A percentile compares a stretch with the other conserved stretches of the same genome.
phyloP scores from a whole-genome alignment of 306 rosid genomes.

The Quercus berberidifolia region DNA sequence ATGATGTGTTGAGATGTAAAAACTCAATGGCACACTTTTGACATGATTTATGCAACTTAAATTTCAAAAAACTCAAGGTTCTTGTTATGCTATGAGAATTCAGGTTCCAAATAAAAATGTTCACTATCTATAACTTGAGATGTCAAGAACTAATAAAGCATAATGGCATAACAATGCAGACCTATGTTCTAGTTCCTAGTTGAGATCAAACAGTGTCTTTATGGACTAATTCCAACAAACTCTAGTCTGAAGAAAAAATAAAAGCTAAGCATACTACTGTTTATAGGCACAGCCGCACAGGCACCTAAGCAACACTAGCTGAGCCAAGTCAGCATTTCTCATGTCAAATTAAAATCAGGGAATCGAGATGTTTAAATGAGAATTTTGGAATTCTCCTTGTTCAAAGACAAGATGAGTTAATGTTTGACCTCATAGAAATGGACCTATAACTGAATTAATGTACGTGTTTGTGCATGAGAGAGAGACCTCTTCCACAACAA shows the following conservation, averaged over 20 bases:
- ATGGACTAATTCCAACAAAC: not conserved
- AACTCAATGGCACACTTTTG: not conserved
- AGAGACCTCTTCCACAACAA: constrained; percentile 61
- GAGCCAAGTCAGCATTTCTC: not conserved
- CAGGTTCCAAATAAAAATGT: not conserved
- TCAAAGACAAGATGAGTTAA: not conserved
- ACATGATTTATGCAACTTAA: not conserved
- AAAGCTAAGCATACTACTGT: not conserved
- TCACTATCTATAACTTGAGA: not conserved
- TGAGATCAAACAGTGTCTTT: not conserved
- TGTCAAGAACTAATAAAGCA: not conserved
- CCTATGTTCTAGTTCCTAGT: not conserved
- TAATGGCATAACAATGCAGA: not conserved
- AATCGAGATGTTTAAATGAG: not conserved
- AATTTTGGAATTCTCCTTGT: not conserved
- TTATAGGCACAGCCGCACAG: not conserved
- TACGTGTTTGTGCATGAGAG: not conserved
- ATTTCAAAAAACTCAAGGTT: not conserved
- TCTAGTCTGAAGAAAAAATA: not conserved
- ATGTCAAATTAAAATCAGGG: not conserved
- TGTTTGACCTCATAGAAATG: not conserved
- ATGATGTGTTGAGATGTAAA: not conserved
- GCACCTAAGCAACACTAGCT: not conserved
- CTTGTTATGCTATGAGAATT: not conserved
- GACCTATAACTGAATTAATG: not conserved